phyloP scores from a whole-genome alignment of 495 filamentous ascomycete species.

The Rostrohypoxylon terebratum region DNA sequence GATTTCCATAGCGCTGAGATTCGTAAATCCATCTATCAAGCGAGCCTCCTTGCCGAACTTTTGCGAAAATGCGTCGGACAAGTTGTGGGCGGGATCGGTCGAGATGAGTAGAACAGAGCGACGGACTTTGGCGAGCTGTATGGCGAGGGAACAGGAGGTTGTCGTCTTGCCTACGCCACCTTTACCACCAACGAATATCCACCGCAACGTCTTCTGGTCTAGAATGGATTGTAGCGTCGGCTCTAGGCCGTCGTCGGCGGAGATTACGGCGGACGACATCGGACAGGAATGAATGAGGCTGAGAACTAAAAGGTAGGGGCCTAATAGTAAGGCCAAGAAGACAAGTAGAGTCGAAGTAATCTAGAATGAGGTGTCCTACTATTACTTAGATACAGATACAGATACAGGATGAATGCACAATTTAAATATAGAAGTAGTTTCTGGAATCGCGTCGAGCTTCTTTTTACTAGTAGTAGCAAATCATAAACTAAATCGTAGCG shows the following conservation, averaged over 20 bases:
- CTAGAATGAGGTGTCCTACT: neutral
- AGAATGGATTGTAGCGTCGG: constrained; percentile 94
- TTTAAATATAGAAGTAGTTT: constrained; percentile 37
- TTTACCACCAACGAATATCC: constrained; percentile 99
- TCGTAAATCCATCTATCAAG: constrained; percentile 89
- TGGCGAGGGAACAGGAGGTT: constrained; percentile 96
- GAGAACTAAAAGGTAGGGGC: neutral
- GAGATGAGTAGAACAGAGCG: constrained; percentile 97
- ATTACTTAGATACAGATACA: constrained; percentile 25
- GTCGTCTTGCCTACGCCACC: constrained; percentile 99
- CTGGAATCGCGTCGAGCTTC: constrained; percentile 42
- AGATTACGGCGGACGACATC: constrained; percentile 74
- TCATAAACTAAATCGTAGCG: constrained; percentile 24
- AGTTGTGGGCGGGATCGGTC: constrained; percentile 97
- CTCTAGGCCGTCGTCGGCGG: constrained; percentile 80
- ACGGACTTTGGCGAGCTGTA: constrained; percentile 96
- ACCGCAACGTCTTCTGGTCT: constrained; percentile 92
- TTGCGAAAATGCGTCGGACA: constrained; percentile 97
- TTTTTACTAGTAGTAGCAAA: neutral
- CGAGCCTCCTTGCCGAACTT: constrained; percentile 99
- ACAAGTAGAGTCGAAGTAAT: neutral
- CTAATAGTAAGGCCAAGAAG: constrained; percentile 8
- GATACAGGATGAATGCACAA: constrained; percentile 35
- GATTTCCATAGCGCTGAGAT: constrained; percentile 99
- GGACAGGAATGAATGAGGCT: constrained; percentile 8